Base-by-base conservation (phyloP, 176 grass and related monocot genomes). In the Musa acuminata region DNA sequence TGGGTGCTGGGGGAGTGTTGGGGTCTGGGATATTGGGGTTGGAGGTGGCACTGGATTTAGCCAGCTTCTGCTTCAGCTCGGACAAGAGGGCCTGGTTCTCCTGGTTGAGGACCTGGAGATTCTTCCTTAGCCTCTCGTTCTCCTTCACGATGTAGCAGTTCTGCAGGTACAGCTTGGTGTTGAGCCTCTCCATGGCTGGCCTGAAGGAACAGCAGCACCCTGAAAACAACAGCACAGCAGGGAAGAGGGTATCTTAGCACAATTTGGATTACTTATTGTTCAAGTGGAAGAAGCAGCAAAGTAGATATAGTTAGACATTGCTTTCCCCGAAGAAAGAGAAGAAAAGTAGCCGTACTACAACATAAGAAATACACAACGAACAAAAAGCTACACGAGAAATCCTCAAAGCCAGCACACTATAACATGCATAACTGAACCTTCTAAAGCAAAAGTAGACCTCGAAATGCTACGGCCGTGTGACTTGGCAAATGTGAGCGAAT, bases 71-170 rank as follows among this genome's bases (percentile, higher is more conserved):
- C 83, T 91, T 96, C 53, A 96, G 82, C 78, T 91, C 86, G 11
- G 92, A 89, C 58, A 96, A 77, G 58, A 96, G 92, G 25, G 74
- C 84, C 52, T 91, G 86, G 84, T 96, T 96, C 86, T 96, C 86
- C 80, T 92, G 86, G 86, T 96, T 89, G 16, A 96, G 82, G 59
- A 91, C 78, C 80, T 85, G 67, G 13, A 89, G 84, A 63, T 86
- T 90, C 84, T 96, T 96, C 73, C 92, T 85, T 62, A 96, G 89
- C 82, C 92, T 80, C 86, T 96, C 86, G 72, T 96, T 96, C 89
- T 96, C 92, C 72, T 96, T 96, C 86, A 89, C 71, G 79, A 96
- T 96, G 84, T 84, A 96, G 82, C 92, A 96, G 75, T 96, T 96
- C 86, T 92, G 84, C 69, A 96, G 73, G 80, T 96, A 96, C 77